These are phyloP conservation scores for Leucoagaricus sp. DNA, from an alignment of 1,284 basidiomycete genomes.

Conservation along the genomic window DNA sequence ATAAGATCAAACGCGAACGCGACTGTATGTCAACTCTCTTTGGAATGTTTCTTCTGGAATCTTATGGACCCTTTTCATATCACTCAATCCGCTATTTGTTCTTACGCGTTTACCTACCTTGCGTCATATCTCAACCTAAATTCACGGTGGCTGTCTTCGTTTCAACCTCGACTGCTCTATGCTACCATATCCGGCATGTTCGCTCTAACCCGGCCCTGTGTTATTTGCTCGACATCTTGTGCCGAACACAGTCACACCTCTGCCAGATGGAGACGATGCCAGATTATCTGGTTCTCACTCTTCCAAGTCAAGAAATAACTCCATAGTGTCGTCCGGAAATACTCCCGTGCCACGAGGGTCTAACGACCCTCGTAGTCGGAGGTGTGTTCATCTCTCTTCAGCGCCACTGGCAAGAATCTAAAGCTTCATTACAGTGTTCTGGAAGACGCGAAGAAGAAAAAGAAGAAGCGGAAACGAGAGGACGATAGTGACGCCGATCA, in stretches of 20 bases:
- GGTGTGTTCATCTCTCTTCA: constrained; percentile 24
- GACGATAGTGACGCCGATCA: constrained; percentile 69
- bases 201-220: background rate
- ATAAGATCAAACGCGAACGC: constrained; percentile 69
- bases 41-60: background rate
- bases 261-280: constrained; percentile 48
- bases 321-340: constrained; percentile 31
- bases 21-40: constrained; percentile 58
- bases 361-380: constrained; percentile 40
- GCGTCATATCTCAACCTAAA: constrained; percentile 3
- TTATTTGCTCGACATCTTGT: constrained; percentile 2
- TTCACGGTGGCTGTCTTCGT: constrained; percentile 3
- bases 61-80: constrained; percentile 10
- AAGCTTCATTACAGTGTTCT: constrained; percentile 21
- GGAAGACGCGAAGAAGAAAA: constrained; percentile 70
- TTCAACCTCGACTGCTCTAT: background rate
- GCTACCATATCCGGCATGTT: background rate
- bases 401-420: constrained; percentile 4
- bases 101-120: constrained; percentile 11
- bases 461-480: constrained; percentile 84
- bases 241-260: constrained; percentile 52
- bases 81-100: constrained; percentile 14
- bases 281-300: constrained; percentile 34
- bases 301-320: constrained; percentile 41
- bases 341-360: constrained; percentile 41